Evolutionary conservation across 2,329 filamentous ascomycete species (phyloP).

Genomic region (Ilyonectria destructans): DNA sequence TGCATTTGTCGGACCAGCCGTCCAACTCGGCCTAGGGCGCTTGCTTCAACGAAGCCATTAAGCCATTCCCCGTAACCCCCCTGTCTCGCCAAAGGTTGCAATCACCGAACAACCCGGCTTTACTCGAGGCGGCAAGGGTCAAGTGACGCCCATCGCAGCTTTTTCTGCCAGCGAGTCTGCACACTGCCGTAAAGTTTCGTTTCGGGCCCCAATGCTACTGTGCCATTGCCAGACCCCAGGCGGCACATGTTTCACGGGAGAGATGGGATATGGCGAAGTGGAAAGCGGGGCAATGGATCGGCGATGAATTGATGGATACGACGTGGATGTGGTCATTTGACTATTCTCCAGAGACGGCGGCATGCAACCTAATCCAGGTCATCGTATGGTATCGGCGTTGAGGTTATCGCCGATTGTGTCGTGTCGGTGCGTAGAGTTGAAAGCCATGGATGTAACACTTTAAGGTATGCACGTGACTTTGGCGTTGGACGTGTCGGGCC

Average conservation of each 20-base stretch:
- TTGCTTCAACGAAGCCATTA: not conserved
- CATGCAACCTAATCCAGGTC: not conserved
- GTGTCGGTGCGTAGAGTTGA: not conserved
- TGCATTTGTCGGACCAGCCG: not conserved
- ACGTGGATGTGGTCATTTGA: not conserved
- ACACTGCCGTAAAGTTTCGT: slow-evolving; percentile 5
- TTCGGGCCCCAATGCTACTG: slow-evolving; percentile 7
- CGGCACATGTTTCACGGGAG: not conserved
- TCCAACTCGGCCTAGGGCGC: slow-evolving; percentile 1
- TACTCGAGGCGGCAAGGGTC: not conserved
- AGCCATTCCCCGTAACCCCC: not conserved
- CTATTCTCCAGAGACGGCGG: not conserved
- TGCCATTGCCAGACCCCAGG: slow-evolving; percentile 3
- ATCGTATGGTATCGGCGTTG: not conserved
- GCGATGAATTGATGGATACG: not conserved
- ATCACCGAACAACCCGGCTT: slow-evolving; percentile 10
- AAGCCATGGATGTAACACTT: not conserved
- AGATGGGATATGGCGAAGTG: not conserved
- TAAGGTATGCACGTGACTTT: slow-evolving; percentile 43
- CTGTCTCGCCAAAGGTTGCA: not conserved
- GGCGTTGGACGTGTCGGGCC: slow-evolving; percentile 45
- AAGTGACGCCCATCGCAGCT: not conserved
- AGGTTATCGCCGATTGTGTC: not conserved
- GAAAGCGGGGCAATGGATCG: not conserved
- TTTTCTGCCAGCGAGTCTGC: not conserved